Evolutionary conservation across 2,329 filamentous ascomycete genomes (phyloP).

Genomic region (Fusarium lateritium): DNA sequence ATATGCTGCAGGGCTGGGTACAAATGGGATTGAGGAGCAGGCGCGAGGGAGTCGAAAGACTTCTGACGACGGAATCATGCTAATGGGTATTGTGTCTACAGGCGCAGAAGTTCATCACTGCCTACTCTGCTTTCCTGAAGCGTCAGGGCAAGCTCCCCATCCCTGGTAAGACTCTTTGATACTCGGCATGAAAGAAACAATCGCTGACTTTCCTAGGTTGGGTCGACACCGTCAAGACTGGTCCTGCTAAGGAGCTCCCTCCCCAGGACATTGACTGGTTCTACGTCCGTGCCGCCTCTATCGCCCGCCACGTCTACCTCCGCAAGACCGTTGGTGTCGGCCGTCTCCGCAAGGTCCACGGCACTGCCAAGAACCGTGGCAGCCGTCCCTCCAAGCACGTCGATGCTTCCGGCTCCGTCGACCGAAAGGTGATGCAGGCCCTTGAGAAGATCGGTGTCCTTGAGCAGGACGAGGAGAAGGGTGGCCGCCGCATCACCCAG

Average conservation of each 20-base stretch:
- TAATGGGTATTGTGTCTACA: slow-evolving; percentile 71
- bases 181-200: not conserved
- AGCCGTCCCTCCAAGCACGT: slow-evolving; percentile 93
- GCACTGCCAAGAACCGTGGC: slow-evolving; percentile 97
- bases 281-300: slow-evolving; percentile 89
- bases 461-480: slow-evolving; percentile 98
- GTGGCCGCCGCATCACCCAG: slow-evolving; percentile 98
- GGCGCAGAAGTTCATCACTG: slow-evolving; percentile 91
- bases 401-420: slow-evolving; percentile 93
- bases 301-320: slow-evolving; percentile 99
- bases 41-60: slow-evolving; percentile 81
- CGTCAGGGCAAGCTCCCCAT: slow-evolving; percentile 93
- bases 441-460: slow-evolving; percentile 99
- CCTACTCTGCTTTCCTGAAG: slow-evolving; percentile 93
- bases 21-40: slow-evolving; percentile 68
- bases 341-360: slow-evolving; percentile 96
- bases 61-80: slow-evolving; percentile 82
- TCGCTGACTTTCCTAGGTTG: slow-evolving; percentile 74
- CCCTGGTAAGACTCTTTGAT: slow-evolving; percentile 74
- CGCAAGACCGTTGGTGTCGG: slow-evolving; percentile 99
- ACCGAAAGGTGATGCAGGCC: slow-evolving; percentile 97
- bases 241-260: slow-evolving; percentile 95
- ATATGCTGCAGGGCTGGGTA: slow-evolving; percentile 40
- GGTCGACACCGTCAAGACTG: slow-evolving; percentile 99
- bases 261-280: slow-evolving; percentile 99